Evolutionary conservation across 352 stramenopile genomes (phyloP).

Genomic region (Detonula confervacea): DNA sequence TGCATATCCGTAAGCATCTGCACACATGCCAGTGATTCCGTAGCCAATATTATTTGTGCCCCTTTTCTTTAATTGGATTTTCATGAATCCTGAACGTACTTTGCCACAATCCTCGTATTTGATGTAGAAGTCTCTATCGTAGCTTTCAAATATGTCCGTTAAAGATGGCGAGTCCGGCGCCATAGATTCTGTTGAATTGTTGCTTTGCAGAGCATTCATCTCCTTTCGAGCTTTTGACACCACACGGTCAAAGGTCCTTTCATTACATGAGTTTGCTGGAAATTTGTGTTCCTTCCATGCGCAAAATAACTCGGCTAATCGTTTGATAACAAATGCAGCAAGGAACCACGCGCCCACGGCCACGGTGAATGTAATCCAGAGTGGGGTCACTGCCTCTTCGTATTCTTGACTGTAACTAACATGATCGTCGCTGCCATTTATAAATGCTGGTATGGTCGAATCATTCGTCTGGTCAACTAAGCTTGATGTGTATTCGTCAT

Average conservation of each 20-base stretch:
- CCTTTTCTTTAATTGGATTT: background rate
- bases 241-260: background rate
- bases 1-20: background rate
- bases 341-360: conserved; percentile 9
- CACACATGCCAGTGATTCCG: conserved; percentile 6
- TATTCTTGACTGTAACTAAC: background rate
- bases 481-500: background rate
- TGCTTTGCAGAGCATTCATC: background rate
- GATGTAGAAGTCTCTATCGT: conserved; percentile 17
- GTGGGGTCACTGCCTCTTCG: background rate
- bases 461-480: background rate
- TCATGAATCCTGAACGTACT: conserved; percentile 7
- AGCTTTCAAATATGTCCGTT: conserved; percentile 10
- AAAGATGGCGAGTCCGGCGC: background rate
- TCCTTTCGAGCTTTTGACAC: background rate
- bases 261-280: background rate
- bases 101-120: conserved; percentile 19
- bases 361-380: conserved; percentile 13
- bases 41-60: conserved; percentile 12
- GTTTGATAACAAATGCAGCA: conserved; percentile 13
- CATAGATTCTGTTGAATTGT: background rate
- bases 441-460: background rate
- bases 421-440: background rate
- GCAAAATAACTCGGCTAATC: conserved; percentile 3
- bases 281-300: background rate